A percentile compares a stretch with the other conserved stretches of the same genome.
These are phyloP conservation scores for Tinospora cordifolia DNA, from an alignment of 164 flowering plant species.

Conservation along the genomic window DNA sequence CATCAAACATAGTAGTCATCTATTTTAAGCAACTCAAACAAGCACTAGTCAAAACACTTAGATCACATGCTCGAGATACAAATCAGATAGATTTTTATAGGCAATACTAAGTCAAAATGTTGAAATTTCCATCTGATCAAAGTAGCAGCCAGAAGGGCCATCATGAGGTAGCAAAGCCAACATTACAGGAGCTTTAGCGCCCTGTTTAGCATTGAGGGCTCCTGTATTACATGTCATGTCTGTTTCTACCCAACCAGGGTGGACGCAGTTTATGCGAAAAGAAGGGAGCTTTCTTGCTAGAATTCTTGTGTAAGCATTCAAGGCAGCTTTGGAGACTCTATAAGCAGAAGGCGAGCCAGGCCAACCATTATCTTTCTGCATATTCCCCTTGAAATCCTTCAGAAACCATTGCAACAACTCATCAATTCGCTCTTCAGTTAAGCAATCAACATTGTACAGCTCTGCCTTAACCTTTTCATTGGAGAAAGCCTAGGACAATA, in stretches of 20 bases:
- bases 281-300: slow-evolving; percentile 12
- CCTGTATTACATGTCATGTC: background rate
- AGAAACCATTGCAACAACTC: background rate
- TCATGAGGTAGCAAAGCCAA: slow-evolving; percentile 8
- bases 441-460: background rate
- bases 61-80: too few species aligned
- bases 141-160: slow-evolving; percentile 10
- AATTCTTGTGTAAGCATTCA: slow-evolving; percentile 11
- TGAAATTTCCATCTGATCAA: background rate
- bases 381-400: slow-evolving; percentile 2
- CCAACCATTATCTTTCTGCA: slow-evolving; percentile 3
- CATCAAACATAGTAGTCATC: too few species aligned
- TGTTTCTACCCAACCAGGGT: slow-evolving; percentile 7
- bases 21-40: too few species aligned
- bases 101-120: background rate
- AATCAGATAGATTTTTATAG: too few species aligned
- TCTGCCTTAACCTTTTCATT: background rate
- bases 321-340: background rate
- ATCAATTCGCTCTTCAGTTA: slow-evolving; percentile 4
- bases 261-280: background rate
- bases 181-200: slow-evolving; percentile 6
- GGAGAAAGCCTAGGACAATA: slow-evolving; percentile 3
- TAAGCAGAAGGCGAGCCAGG: background rate
- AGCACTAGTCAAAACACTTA: too few species aligned
- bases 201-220: slow-evolving; percentile 4